Base-by-base conservation (phyloP, 495 filamentous ascomycete genomes). In the Penicilliopsis zonata region DNA sequence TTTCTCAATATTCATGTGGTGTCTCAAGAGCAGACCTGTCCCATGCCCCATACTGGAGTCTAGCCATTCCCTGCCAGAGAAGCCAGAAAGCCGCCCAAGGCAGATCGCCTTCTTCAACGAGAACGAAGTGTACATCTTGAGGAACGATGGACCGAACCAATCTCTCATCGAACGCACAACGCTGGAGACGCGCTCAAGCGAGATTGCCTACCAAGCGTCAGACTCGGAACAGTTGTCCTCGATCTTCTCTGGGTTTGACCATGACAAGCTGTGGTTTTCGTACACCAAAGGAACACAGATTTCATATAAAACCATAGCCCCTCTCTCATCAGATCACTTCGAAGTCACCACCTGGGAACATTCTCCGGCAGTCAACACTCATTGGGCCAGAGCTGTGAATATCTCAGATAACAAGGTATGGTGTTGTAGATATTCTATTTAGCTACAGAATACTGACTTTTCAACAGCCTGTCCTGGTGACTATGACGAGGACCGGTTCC, bases 401-500 rank as follows among this genome's bases (percentile, higher is more conserved):
- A 49, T 63, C 17, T 59, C 53, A 4, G 54, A 61, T 10, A 47
- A 61, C 8, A 53, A 66, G 49, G 59, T 60, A 52, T 37, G 17
- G 9, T 9, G 9, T 12, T 7, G 9, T 21, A 13, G n/a, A 6
- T 7, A 18, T 6, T 13, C 1, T 20, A 2, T 27, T n/a, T 30
- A 6, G 13, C 21, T 0, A 12, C 6, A 15, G 31, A 1, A 18
- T 36, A 17, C 49, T 57, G 34, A 57, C 40, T 31, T 10, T n/a
- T 3, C 1, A n/a, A n/a, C 26, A 64, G 60, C 42, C 45, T 27
- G 28, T 63, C n/a, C 39, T 67, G 34, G 44, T 67, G 4, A 47
- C 60, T 1, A 54, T 94, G 44, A 76, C 85, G 13, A 63, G 70
- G 18, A 76, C 70, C 35, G 92, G 90, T 1, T 61, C 75, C 34